Percentiles rank a stretch among this genome's conserved stretches.
Conservation (phyloP, 495 filamentous ascomycete species). For the Eremomyces bilateralis region DNA sequence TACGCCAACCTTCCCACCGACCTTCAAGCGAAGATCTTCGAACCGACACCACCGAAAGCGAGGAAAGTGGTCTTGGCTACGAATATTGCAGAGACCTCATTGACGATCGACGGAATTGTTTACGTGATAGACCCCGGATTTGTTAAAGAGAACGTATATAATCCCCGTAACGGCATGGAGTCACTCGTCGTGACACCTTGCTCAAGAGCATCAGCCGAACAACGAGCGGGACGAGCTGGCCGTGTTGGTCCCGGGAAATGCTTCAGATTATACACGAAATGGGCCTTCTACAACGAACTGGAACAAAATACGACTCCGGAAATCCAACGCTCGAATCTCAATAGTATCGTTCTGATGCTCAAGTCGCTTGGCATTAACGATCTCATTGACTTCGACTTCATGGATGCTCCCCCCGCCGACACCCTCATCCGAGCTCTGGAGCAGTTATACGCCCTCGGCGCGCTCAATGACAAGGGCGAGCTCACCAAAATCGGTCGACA, state of each 20-base stretch:
- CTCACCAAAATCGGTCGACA: slow-evolving; percentile 83
- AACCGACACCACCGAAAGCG: slow-evolving; percentile 60
- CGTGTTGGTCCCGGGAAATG: slow-evolving; percentile 87
- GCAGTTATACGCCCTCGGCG: slow-evolving; percentile 77
- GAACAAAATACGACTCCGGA: slow-evolving; percentile 86
- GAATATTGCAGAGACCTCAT: slow-evolving; percentile 88
- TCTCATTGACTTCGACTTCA: slow-evolving; percentile 86
- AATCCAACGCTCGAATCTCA: slow-evolving; percentile 82
- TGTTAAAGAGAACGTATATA: slow-evolving; percentile 91
- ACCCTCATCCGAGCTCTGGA: slow-evolving; percentile 80
- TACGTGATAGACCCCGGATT: slow-evolving; percentile 89
- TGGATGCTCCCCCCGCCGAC: slow-evolving; percentile 83
- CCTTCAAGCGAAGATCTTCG: slow-evolving; percentile 84
- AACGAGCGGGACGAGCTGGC: slow-evolving; percentile 77
- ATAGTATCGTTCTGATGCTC: slow-evolving; percentile 59
- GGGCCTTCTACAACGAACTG: slow-evolving; percentile 84
- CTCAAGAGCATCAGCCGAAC: slow-evolving; percentile 85
- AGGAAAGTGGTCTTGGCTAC: slow-evolving; percentile 87
- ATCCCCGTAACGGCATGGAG: slow-evolving; percentile 80
- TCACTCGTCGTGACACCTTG: slow-evolving; percentile 77
- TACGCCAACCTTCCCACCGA: slow-evolving; percentile 80
- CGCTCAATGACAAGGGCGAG: slow-evolving; percentile 72
- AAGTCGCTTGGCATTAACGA: slow-evolving; percentile 90
- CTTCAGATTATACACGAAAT: slow-evolving; percentile 88
- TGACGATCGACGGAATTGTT: slow-evolving; percentile 83